phyloP scores from a whole-genome alignment of 2,329 filamentous ascomycete species.

The Ploettnerulaceae sp. region DNA sequence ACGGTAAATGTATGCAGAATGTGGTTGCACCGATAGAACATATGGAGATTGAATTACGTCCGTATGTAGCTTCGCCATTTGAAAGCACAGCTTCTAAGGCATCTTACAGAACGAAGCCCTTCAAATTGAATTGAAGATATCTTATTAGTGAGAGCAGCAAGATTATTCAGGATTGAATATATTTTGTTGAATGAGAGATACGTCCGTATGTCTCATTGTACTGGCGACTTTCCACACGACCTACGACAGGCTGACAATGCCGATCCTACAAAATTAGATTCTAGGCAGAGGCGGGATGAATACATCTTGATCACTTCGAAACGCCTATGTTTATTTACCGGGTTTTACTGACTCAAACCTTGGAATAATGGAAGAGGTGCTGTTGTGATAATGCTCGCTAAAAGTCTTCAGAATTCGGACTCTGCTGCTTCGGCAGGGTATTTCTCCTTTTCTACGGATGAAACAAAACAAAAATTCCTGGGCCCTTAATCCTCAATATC shows the following conservation, averaged over 20 bases:
- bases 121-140: not conserved
- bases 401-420: too few species aligned
- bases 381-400: too few species aligned
- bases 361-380: too few species aligned
- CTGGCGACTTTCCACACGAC: not conserved
- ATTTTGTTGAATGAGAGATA: not conserved
- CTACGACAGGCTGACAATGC: not conserved
- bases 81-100: not conserved
- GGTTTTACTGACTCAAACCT: too few species aligned
- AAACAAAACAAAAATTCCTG: too few species aligned
- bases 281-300: not conserved
- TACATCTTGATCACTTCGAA: too few species aligned
- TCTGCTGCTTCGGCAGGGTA: too few species aligned
- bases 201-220: not conserved
- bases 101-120: not conserved
- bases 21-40: not conserved
- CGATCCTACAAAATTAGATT: not conserved
- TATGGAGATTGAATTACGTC: not conserved
- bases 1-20: not conserved
- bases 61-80: conserved; percentile 4
- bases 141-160: not conserved
- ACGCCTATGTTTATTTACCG: too few species aligned
- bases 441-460: too few species aligned
- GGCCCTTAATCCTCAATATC: too few species aligned
- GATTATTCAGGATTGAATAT: not conserved